A percentile compares a stretch with the other conserved stretches of the same genome.
Conservation (phyloP, 805 yeast species). For the Zygotorulaspora chibaensis region DNA sequence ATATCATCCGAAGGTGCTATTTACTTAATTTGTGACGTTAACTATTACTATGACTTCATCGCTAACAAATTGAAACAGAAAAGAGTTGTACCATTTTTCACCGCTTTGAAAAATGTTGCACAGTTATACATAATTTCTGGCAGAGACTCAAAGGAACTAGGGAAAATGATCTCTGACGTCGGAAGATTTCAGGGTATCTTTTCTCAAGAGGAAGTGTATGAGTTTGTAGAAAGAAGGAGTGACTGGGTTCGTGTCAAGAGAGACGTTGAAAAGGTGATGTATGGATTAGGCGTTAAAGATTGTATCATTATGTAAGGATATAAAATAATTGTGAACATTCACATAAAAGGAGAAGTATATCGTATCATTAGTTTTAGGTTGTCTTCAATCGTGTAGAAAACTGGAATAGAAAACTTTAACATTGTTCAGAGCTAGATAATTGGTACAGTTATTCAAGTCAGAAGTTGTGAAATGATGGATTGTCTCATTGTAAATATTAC, state of each 20-base stretch:
- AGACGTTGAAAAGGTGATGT: constrained; percentile 91
- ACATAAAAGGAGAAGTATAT: no score
- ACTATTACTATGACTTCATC: constrained; percentile 71
- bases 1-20: constrained; percentile 82
- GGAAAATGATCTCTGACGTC: constrained; percentile 75
- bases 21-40: constrained; percentile 74
- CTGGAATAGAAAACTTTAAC: constrained; percentile 36
- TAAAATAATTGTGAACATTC: no score
- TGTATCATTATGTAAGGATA: constrained; percentile 55
- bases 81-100: constrained; percentile 69
- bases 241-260: constrained; percentile 78
- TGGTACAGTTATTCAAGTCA: constrained; percentile 29
- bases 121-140: constrained; percentile 69
- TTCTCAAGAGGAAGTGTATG: constrained; percentile 90
- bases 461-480: constrained; percentile 28
- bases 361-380: background rate
- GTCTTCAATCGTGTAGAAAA: constrained; percentile 20
- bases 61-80: constrained; percentile 54
- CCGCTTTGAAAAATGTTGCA: constrained; percentile 78
- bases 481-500: constrained; percentile 36
- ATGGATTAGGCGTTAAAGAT: constrained; percentile 80
- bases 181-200: constrained; percentile 85
- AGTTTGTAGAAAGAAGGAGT: constrained; percentile 77
- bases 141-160: constrained; percentile 74
- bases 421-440: constrained; percentile 28